These are phyloP conservation scores for Mycena polygramma DNA, from an alignment of 768 basidiomycete genomes.

Conservation along the genomic window DNA sequence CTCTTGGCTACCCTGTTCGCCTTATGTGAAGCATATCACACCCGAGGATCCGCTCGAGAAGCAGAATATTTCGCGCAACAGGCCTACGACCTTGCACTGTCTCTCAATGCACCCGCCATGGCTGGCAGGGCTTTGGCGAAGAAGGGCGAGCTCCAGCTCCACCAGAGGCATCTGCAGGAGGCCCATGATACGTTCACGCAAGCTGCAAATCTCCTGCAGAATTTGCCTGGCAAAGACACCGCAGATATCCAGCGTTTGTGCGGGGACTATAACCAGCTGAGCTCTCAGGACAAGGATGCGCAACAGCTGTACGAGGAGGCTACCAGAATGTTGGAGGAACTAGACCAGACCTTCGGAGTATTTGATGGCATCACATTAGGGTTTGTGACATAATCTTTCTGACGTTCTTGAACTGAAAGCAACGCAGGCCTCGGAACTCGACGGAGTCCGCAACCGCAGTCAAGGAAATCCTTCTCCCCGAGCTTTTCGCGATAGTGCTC, in stretches of 20 bases:
- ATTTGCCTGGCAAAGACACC: constrained; percentile 66
- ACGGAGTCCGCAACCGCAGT: constrained; percentile 47
- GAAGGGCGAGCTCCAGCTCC: constrained; percentile 78
- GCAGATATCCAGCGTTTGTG: constrained; percentile 69
- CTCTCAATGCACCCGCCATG: constrained; percentile 75
- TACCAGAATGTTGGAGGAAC: constrained; percentile 69
- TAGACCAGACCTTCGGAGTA: constrained; percentile 66
- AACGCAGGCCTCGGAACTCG: constrained; percentile 59
- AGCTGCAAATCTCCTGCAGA: constrained; percentile 61
- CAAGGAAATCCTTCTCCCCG: constrained; percentile 69
- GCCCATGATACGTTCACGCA: constrained; percentile 67
- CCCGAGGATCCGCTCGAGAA: constrained; percentile 86
- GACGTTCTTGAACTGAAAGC: constrained; percentile 20
- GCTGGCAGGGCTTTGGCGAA: constrained; percentile 74
- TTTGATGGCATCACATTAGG: constrained; percentile 62
- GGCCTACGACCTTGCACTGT: constrained; percentile 77
- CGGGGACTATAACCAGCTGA: constrained; percentile 65
- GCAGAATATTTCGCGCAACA: constrained; percentile 88
- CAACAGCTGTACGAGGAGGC: constrained; percentile 68
- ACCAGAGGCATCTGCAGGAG: constrained; percentile 70
- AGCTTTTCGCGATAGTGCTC: constrained; percentile 70
- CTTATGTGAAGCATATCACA: constrained; percentile 73
- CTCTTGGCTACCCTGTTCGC: constrained; percentile 76
- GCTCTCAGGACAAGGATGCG: constrained; percentile 60
- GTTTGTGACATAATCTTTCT: constrained; percentile 48